Evolutionary conservation across 768 basidiomycete species (phyloP), one percentile per base, ranked within the genome.

Genomic region (Pleurotus eryngii): DNA sequence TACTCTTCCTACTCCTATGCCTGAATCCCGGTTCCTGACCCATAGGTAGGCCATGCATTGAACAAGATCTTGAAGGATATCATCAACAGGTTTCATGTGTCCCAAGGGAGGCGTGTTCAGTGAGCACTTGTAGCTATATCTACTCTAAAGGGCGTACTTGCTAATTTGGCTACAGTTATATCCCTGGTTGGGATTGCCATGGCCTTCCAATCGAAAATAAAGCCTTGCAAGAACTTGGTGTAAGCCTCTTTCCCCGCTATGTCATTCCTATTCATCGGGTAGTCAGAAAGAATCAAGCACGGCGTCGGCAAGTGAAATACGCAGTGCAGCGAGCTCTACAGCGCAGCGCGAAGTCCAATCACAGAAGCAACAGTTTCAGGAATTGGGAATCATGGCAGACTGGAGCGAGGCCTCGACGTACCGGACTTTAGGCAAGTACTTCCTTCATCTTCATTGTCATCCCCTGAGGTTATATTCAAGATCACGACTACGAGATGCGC

Each of bases 171-270:
- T 37, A 11, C 57, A 98, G 96, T 65, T 98, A 95, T 72, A 71
- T 90, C 12, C 95, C 96, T 37, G 96, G 96, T 8, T 99, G 94
- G 93, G 96, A 99, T 66, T 98, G 96, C 65, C 96, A 99, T 68
- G 96, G 96, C 5, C 83, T 98, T 11, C 96, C 96, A 0, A 98
- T 98, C 59, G 96, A 98, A 69, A 92, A 93, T 62, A 98, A 97
- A 65, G 91, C 95, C 0, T 74, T 99, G 37, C 77, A 88, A 59
- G 81, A 88, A 20, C 76, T 96, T 24, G 80, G 83, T 56, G 91
- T 91, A 66, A 55, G 82, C 66, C 24, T 12, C 18, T 24, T 8
- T 43, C 27, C 18, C 26, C 9, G 27, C 20, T 40, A 24, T 27
- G 46, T 3, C 35, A 24, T 38, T 53, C 18, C 24, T 50, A 35